Base-by-base conservation (phyloP, 2,329 filamentous ascomycete genomes). In the Colletotrichum filicis region DNA sequence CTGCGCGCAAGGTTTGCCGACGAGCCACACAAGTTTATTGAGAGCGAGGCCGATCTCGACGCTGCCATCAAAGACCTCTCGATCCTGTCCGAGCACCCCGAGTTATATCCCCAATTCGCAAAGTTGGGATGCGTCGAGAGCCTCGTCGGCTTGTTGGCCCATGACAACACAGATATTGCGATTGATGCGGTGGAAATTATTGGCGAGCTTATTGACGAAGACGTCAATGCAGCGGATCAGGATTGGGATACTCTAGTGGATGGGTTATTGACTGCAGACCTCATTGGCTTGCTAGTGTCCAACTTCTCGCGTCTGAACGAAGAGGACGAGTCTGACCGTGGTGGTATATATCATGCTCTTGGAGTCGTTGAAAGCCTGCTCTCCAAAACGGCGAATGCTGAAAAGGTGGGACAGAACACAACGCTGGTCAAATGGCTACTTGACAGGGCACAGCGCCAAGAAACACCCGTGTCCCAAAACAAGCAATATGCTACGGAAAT, bases 121-220 rank as follows among this genome's bases (percentile, higher is more conserved):
- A 92, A 91, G 76, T 86, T 95, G 64, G 93, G 94, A 24, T 93
- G 91, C 72, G 91, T 92, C 0, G 89, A 84, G 5, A 95, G 92
- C 67, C 83, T 99, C 63, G 94, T 97, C 1, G 90, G 92, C 2
- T 83, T 99, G 65, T 85, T 99, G 61, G 93, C 96, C 19, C 97
- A 99, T 81, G 97, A 99, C 78, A 99, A 99, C 81, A 96, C 95
- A 0, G 97, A 99, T 79, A 97, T 99, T 76, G 95, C 97, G 12
- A 97, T 98, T 77, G 94, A 93, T 75, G 94, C 93, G 0, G 92
- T 98, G 62, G 94, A 98, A 84, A 94, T 98, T 59, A 90, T 99
- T 63, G 92, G 91, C 68, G 97, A 99, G 84, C 85, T 98, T 76
- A 97, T 95, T 16, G 97, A 98, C 78, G 95, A 99, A 80, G 96